phyloP scores from a whole-genome alignment of 495 filamentous ascomycete genomes.

The Xylaria acuta region DNA sequence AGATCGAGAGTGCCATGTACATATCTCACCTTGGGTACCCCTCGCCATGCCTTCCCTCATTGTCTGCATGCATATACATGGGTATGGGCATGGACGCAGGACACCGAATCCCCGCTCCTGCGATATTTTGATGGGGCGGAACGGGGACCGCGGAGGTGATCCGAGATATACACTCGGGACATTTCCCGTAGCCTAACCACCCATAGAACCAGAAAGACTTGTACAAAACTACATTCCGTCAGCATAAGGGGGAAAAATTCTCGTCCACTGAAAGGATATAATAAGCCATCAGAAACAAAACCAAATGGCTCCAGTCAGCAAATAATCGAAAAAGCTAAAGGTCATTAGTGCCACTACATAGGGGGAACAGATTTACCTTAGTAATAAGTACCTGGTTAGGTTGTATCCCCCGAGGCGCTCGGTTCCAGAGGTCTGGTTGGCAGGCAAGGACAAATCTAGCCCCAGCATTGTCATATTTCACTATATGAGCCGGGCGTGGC shows the following conservation, averaged over 20 bases:
- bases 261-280: not conserved
- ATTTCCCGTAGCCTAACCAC: not conserved
- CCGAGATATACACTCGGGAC: not conserved
- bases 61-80: not conserved
- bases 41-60: not conserved
- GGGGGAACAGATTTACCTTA: not conserved
- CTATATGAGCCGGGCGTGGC: not conserved
- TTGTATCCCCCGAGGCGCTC: too few species aligned
- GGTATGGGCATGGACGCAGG: not conserved
- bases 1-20: not conserved
- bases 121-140: not conserved
- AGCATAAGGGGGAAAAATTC: not conserved
- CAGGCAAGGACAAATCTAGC: not conserved
- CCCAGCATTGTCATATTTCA: not conserved
- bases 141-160: not conserved
- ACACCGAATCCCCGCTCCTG: not conserved
- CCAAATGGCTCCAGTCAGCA: not conserved
- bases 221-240: not conserved
- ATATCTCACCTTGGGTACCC: not conserved
- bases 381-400: not conserved
- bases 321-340: not conserved
- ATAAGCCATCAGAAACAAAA: not conserved
- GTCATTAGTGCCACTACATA: not conserved
- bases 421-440: not conserved
- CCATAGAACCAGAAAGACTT: not conserved